Conservation (phyloP, 2,329 filamentous ascomycete species). For the Clonostachys chloroleuca region DNA sequence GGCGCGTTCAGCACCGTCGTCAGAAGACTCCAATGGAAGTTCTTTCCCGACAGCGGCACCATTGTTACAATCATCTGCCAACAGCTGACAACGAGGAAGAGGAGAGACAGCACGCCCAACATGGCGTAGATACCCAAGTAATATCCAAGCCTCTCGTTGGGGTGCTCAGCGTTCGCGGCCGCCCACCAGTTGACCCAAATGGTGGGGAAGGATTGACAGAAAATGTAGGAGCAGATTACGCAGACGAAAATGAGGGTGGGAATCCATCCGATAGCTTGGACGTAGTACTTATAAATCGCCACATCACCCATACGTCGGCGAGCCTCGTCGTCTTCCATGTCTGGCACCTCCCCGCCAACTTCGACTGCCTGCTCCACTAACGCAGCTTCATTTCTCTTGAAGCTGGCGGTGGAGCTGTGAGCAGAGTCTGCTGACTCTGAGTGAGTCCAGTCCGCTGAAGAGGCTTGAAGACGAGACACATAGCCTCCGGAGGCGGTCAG, state of each 20-base stretch:
- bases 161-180: slow-evolving; percentile 8
- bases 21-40: slow-evolving; percentile 12
- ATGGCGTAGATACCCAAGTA: slow-evolving; percentile 14
- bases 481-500: slow-evolving; percentile 1
- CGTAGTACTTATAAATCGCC: slow-evolving; percentile 4
- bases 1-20: slow-evolving; percentile 17
- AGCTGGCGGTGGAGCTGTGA: not conserved
- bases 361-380: no score
- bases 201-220: slow-evolving; percentile 1
- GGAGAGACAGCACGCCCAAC: slow-evolving; percentile 8
- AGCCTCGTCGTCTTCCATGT: slow-evolving; percentile 2
- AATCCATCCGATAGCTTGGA: slow-evolving; percentile 3
- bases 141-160: slow-evolving; percentile 9
- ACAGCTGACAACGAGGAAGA: slow-evolving; percentile 10
- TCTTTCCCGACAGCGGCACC: slow-evolving; percentile 13
- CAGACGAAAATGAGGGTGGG: slow-evolving; percentile 3
- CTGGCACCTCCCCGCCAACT: not conserved
- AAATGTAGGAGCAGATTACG: not conserved
- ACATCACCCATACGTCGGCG: slow-evolving; percentile 7
- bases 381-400: accelerated
- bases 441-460: slow-evolving; percentile 1
- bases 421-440: not conserved
- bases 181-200: slow-evolving; percentile 8
- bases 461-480: slow-evolving; percentile 1
- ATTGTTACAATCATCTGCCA: slow-evolving; percentile 18